These are phyloP conservation scores for Selaginella moellendorffii DNA, from an alignment of 75 land plant species.

Conservation along the genomic window DNA sequence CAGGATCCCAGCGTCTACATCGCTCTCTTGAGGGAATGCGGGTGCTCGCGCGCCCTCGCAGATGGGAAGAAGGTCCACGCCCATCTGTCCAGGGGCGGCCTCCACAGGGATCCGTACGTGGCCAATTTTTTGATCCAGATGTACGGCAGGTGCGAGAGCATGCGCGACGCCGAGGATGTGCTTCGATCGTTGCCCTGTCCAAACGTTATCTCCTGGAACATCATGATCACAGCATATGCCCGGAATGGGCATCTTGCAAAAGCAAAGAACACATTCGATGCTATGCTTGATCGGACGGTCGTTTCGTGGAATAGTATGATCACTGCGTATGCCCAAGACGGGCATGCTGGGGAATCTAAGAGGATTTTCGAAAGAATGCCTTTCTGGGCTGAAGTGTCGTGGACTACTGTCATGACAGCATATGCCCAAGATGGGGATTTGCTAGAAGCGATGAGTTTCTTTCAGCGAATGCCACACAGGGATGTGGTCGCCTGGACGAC, in stretches of 20 bases:
- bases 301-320: neutral
- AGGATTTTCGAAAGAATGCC: neutral
- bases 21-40: neutral
- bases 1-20: neutral
- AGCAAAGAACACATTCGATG: neutral
- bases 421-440: neutral
- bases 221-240: neutral
- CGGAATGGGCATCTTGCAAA: neutral
- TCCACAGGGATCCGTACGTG: neutral
- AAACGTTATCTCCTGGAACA: neutral
- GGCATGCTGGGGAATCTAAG: neutral
- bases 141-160: neutral
- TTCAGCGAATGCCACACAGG: neutral
- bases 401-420: neutral
- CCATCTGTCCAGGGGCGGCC: neutral
- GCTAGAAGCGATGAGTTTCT: neutral
- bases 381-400: neutral
- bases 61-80: neutral
- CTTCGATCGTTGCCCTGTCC: neutral
- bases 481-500: neutral
- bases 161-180: neutral
- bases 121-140: neutral
- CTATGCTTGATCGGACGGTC: neutral
- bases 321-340: neutral
- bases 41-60: neutral